Conservation (phyloP, 306 rosid species). For the Lablab purpureus region DNA sequence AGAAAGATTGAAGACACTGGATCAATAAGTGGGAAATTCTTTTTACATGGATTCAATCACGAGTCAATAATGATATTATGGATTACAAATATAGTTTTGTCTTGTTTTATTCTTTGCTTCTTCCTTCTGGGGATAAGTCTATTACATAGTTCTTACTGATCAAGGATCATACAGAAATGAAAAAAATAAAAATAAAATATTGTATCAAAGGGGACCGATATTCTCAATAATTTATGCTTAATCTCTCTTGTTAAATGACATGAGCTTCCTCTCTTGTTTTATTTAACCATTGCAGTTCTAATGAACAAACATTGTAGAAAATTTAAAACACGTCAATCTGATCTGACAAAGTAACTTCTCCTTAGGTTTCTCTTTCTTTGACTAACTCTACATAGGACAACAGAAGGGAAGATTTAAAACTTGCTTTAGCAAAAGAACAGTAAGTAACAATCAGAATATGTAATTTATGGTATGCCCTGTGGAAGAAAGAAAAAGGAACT, state of each 20-base stretch:
- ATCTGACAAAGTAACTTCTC: no score
- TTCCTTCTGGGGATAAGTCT: not conserved
- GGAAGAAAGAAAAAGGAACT: no score
- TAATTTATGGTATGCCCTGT: no score
- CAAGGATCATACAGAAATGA: not conserved
- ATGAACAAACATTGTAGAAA: no score
- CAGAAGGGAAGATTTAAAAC: no score
- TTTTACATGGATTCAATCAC: not conserved
- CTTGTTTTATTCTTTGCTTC: slow-evolving; percentile 4
- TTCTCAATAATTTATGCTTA: not conserved
- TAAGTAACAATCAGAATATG: no score
- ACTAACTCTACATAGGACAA: no score
- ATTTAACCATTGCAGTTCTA: not conserved
- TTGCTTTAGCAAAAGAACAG: no score
- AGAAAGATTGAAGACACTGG: not conserved
- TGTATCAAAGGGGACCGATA: not conserved
- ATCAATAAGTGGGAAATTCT: slow-evolving; percentile 14
- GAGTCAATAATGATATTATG: not conserved
- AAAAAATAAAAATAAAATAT: not conserved
- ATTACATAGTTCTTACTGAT: not conserved
- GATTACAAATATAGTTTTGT: not conserved
- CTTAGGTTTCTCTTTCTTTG: no score
- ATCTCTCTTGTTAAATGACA: not conserved
- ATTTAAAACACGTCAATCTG: no score
- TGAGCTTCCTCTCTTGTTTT: not conserved